Evolutionary conservation across 2,329 filamentous ascomycete genomes (phyloP), one percentile per base, ranked within the genome.

Genomic region (Colletotrichum falcatum): DNA sequence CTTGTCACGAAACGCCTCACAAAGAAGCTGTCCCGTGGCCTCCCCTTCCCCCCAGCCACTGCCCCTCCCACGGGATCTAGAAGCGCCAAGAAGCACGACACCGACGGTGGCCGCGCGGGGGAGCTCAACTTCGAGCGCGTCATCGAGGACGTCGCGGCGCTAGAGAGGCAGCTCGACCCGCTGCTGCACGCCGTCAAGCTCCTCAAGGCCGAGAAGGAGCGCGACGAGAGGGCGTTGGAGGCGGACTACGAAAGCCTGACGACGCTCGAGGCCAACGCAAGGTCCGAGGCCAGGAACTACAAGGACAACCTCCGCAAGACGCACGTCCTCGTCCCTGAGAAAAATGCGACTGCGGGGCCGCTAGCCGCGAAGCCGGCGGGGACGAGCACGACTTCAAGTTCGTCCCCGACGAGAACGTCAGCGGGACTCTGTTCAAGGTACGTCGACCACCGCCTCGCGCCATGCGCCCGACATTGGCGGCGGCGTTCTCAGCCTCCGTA

Each of bases 101-200:
- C 33, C 63, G 73, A 46, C 60, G 71, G 51, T 70, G 70, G 54
- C 20, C 84, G 88, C 60, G 87, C 86, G 54, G 82, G 85, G 35
- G 89, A 91, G 76, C 87, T 94, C 56, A 86, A 92, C 75, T 90
- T 90, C 73, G 91, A 93, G 76, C 87, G 85, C 74, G 86, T 90
- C 18, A 81, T 91, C 11, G 87, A 90, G 74, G 86, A 86, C n/a
- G 88, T 88, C 72, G 81, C 83, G 66, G 79, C 79, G 11, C 78
- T 91, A 33, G 87, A 92, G 76, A 81, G 81, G 70, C 85, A 87
- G 79, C 85, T 93, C 6, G 90, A 88, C 20, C 89, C 90, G 1
- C 81, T 87, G 26, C 80, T 90, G 51, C 90, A 93, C 78, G 85
- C 88, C 5, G 87, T 92, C 30, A 85, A 87, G 73, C 79, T 93